Evolutionary conservation across 768 basidiomycete species (phyloP).

Genomic region (Gymnopilus junonius): DNA sequence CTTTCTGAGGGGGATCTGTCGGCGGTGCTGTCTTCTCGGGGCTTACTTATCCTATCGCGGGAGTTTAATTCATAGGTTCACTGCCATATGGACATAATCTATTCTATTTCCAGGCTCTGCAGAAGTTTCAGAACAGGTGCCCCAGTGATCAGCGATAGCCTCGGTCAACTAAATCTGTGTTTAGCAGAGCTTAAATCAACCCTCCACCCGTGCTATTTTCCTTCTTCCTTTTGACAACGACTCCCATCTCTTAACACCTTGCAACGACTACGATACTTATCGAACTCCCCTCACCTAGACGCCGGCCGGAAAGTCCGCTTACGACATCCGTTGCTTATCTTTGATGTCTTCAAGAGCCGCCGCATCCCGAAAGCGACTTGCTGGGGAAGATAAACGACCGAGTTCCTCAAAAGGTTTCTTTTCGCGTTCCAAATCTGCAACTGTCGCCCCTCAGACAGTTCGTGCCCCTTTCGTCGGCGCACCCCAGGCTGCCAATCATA

Average conservation of each 20-base stretch:
- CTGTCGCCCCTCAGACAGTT: not conserved
- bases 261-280: not conserved
- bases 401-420: conserved; percentile 25
- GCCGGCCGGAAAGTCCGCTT: conserved; percentile 10
- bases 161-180: conserved; percentile 3
- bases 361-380: conserved; percentile 28
- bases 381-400: conserved; percentile 17
- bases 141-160: conserved; percentile 7
- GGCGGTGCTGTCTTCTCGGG: conserved; percentile 8
- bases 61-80: not conserved
- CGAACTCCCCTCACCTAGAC: not conserved
- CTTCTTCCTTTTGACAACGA: conserved; percentile 5
- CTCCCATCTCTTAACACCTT: not conserved
- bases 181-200: conserved; percentile 1
- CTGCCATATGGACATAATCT: conserved; percentile 19
- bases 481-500: conserved; percentile 1
- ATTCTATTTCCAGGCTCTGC: conserved; percentile 19
- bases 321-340: conserved; percentile 19
- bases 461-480: not conserved
- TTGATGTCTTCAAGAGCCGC: conserved; percentile 34
- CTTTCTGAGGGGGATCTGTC: not conserved
- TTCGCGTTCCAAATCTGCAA: conserved; percentile 18
- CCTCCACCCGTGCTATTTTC: not conserved
- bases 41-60: conserved; percentile 6
- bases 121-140: conserved; percentile 11